Evolutionary conservation across 2,329 filamentous ascomycete species (phyloP).

Genomic region (Bisporella sp.): DNA sequence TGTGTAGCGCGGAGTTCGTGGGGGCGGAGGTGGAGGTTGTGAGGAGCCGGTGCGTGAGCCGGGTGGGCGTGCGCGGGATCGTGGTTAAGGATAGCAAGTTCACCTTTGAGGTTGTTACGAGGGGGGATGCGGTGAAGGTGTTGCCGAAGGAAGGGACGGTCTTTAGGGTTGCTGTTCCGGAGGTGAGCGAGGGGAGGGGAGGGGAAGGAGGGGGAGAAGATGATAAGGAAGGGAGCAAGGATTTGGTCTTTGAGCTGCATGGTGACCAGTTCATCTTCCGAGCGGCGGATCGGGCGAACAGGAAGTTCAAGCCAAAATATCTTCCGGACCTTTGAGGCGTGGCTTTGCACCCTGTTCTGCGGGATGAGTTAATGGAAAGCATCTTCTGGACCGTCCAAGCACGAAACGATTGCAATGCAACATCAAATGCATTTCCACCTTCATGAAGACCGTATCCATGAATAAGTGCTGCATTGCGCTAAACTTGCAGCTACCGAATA

Average conservation of each 20-base stretch:
- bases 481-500: too few species aligned
- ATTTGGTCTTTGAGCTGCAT: conserved; percentile 74
- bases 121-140: conserved; percentile 61
- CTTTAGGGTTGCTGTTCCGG: conserved; percentile 64
- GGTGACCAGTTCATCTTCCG: conserved; percentile 82
- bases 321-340: conserved; percentile 59
- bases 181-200: conserved; percentile 8
- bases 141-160: conserved; percentile 87
- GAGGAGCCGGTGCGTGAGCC: conserved; percentile 68
- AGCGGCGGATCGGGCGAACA: conserved; percentile 77
- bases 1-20: conserved; percentile 85
- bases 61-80: conserved; percentile 80
- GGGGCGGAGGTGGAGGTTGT: conserved; percentile 80
- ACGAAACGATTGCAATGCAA: too few species aligned
- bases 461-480: too few species aligned
- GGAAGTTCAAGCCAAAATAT: conserved; percentile 85
- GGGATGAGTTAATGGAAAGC: too few species aligned
- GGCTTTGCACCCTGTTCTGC: too few species aligned
- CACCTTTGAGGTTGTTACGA: conserved; percentile 77
- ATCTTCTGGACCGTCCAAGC: too few species aligned
- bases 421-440: too few species aligned
- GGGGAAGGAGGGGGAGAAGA: conserved; percentile 10
- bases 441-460: too few species aligned
- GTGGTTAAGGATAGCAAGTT: conserved; percentile 84
- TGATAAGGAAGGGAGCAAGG: conserved; percentile 23